Percentiles rank a stretch among this genome's conserved stretches.
Conservation (phyloP, 202 grass and related monocot species). For the Thinopyrum obtusiflorum region DNA sequence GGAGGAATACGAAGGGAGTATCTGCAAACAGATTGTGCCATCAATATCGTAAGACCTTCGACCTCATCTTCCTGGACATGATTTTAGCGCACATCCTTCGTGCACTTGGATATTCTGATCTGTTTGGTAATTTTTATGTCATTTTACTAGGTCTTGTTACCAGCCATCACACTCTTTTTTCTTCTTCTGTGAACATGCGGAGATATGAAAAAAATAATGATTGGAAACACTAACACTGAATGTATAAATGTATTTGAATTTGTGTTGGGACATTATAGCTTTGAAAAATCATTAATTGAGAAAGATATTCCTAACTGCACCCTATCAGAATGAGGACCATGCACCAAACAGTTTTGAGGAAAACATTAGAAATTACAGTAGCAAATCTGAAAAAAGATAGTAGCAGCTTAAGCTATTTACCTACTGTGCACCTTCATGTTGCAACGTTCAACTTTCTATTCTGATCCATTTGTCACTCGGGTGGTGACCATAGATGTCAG, state of each 20-base stretch:
- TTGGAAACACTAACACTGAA: not conserved
- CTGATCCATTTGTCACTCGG: not conserved
- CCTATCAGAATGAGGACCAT: not conserved
- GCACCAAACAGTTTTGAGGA: not conserved
- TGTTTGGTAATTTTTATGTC: not conserved
- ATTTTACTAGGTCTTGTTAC: too few relatives aligned
- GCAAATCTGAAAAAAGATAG: not conserved
- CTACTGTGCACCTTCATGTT: not conserved
- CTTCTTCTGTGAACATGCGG: not conserved
- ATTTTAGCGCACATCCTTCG: not conserved
- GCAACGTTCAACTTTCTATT: not conserved
- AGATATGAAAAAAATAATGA: not conserved
- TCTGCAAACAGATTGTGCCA: constrained; percentile 90
- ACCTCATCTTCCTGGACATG: not conserved
- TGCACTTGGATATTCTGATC: not conserved
- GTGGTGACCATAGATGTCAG: not conserved
- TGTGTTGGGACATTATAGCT: not conserved
- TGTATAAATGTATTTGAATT: not conserved
- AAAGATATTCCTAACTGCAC: not conserved
- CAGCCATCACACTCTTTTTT: not conserved
- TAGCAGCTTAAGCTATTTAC: not conserved
- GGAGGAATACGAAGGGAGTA: constrained; percentile 74
- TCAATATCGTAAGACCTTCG: constrained; percentile 58
- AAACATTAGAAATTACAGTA: not conserved
- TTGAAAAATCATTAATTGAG: not conserved